Evolutionary conservation across 805 yeast genomes (phyloP), one percentile per base, ranked within the genome.

Genomic region (Sungouiozyma intestinalis): DNA sequence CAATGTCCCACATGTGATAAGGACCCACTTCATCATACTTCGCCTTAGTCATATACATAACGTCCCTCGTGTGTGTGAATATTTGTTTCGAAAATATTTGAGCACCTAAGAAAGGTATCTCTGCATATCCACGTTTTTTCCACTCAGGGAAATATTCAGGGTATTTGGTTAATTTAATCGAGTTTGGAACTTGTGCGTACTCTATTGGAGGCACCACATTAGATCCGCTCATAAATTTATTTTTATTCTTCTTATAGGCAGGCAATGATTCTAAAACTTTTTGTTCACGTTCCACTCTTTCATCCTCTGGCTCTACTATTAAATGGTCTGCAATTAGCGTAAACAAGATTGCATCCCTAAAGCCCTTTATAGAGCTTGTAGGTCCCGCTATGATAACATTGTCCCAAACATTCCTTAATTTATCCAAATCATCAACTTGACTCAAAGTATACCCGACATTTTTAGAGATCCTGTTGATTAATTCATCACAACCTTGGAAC

Each of bases 61-160:
- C 87, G 44, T 78, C 81, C 43, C 71, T 67, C 14, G 73, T 62
- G 40, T 79, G 78, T 36, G 77, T 73, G 56, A 83, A 88, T 13
- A 85, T 75, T 65, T 86, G 95, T 62, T 85, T 86, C 16, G 95
- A 77, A 36, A 85, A 81, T 39, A 88, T 83, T 62, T 86, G 85
- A 2, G 84, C 94, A 2, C 97, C 97, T 47, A 88, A 65, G 56
- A 88, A 85, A 45, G 77, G 71, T 27, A 81, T 76, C 50, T 85
- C 87, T 44, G 81, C 79, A 73, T 81, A 80, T 1, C 90, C 87
- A 29, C 60, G 61, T 59, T 76, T 77, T 64, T 88, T 88, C 97
- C 97, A 90, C 50, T 85, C 95, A 1, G 95, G 85, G 64, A 90
- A 90, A 62, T 90, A 88, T 43, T 90, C 97, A 0, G 96, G 94